These are phyloP conservation scores for Anisodus tanguticus DNA, from an alignment of 257 asterid species.

Conservation along the genomic window DNA sequence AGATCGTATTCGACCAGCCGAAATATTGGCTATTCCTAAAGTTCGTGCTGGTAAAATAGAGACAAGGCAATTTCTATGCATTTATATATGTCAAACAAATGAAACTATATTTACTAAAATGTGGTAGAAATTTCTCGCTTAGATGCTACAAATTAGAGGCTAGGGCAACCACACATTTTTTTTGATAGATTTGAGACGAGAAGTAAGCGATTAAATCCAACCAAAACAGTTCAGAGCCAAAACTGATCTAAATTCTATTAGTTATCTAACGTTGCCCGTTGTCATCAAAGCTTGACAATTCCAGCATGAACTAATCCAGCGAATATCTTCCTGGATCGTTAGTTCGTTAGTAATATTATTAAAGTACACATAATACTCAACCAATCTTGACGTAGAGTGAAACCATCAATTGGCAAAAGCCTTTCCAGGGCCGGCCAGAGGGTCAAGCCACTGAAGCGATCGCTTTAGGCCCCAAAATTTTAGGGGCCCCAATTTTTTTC, in stretches of 20 bases:
- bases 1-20: not conserved
- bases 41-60: not conserved
- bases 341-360: not conserved
- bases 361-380: not conserved
- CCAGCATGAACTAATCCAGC: not conserved
- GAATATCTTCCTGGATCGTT: not conserved
- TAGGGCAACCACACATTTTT: not conserved
- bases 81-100: not conserved
- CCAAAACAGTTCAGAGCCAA: not conserved
- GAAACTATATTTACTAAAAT: not conserved
- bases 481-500: too few species aligned
- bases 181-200: not conserved
- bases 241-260: too few species aligned
- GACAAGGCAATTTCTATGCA: slow-evolving; percentile 14
- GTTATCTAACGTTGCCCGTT: not conserved
- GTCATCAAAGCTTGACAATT: not conserved
- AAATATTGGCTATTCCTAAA: not conserved
- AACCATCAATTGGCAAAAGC: not conserved
- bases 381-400: not conserved
- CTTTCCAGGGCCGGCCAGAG: too few species aligned
- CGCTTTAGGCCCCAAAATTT: too few species aligned
- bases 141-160: not conserved
- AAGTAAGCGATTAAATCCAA: not conserved
- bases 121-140: not conserved
- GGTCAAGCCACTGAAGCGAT: too few species aligned